Base-by-base conservation (phyloP, 148 eudicot species). In the Suaeda aralocaspica region DNA sequence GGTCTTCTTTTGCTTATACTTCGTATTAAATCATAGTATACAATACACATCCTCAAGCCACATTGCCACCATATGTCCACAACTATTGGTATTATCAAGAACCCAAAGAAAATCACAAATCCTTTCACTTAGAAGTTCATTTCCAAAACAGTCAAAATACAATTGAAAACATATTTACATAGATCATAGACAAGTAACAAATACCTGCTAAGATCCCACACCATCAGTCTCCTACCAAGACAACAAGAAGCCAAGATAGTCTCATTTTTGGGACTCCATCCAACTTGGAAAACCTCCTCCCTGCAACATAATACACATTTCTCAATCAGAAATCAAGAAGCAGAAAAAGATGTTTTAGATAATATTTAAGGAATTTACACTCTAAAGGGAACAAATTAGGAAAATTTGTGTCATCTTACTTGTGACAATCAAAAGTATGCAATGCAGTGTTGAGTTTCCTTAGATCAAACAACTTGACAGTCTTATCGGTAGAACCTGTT, bases 161-260 rank as follows among this genome's bases (percentile, higher is more conserved):
- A 39, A 63, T 15, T 39, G 11, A 60, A 31, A 28, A 30, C 53
- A 18, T 55, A 16, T 44, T 45, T 6, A 60, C 11, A 59, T 33
- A 13, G 22, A 19, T 18, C 64, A 72, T 12, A 50, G 41, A 49
- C 53, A 10, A 11, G 51, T 42, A 66, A 28, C 42, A 69, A 59
- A 46, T 86, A 93, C 98, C 98, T 93, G 90, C 98, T 90, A 67
- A 93, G 92, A 82, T 93, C 98, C 98, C 98, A 89, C 59, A 90
- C 91, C 93, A 89, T 86, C 8, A 92, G 88, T 72, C 98, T 83
- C 76, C 98, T 85, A 67, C 98, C 98, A 80, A 88, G 90, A 73
- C 98, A 92, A 59, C 94, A 90, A 59, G 98, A 92, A 71, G 98
- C 94, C 74, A 92, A 76, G 69, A 92, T 85, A 58, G 94, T 88